These are phyloP conservation scores for Acanthamoeba culbertsoni DNA, from an alignment of 208 protist species.

Conservation along the genomic window DNA sequence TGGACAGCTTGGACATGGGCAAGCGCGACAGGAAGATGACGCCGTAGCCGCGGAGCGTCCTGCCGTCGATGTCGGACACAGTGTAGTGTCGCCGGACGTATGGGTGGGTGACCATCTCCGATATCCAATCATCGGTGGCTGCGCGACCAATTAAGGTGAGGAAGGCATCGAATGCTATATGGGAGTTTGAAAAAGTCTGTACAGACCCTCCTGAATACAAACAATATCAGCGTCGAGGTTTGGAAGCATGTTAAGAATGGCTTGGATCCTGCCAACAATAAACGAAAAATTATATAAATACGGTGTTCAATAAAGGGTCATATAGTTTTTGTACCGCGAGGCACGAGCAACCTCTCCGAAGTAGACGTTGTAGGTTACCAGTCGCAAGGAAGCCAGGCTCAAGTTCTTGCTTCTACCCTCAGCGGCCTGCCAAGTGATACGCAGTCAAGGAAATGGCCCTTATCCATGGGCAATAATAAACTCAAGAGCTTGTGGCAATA, in stretches of 20 bases:
- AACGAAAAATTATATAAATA: neutral
- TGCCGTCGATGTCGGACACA: neutral
- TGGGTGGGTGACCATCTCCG: neutral
- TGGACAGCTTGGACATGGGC: neutral
- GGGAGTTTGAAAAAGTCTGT: too few species aligned
- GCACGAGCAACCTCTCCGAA: neutral
- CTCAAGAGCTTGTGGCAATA: too few species aligned
- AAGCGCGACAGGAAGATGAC: neutral
- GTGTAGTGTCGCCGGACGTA: neutral
- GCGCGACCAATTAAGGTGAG: neutral
- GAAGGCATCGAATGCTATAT: neutral
- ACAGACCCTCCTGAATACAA: constrained; percentile 21
- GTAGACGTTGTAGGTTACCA: constrained; percentile 31
- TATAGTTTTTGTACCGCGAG: neutral
- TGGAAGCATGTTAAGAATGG: neutral
- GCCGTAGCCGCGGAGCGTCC: neutral
- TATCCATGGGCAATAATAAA: too few species aligned
- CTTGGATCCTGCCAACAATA: neutral
- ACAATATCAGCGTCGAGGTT: constrained; percentile 10
- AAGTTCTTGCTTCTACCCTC: too few species aligned
- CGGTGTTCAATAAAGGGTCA: neutral
- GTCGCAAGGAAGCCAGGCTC: neutral
- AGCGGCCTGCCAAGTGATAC: too few species aligned
- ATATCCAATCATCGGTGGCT: constrained; percentile 3
- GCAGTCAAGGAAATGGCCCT: too few species aligned